Conservation (phyloP, 768 basidiomycete species). For the Suillus sp. region DNA sequence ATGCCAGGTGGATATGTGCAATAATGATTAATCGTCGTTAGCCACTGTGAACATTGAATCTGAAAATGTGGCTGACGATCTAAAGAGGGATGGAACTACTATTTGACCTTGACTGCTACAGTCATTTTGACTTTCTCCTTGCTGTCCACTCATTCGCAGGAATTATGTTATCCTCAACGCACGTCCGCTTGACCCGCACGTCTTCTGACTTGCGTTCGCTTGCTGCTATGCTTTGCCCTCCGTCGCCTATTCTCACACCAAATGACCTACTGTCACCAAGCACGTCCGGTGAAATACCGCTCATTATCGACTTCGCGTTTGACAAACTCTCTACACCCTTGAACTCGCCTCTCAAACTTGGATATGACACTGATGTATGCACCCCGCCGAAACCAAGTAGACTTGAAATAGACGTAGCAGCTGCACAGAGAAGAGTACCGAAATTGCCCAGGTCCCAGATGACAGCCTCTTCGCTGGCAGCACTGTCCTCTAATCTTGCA, state of each 20-base stretch:
- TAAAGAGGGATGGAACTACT: constrained; percentile 20
- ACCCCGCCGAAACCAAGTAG: background rate
- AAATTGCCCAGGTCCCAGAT: background rate
- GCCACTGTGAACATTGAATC: background rate
- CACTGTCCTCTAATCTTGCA: background rate
- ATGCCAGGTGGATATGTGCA: constrained; percentile 3
- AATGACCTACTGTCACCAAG: constrained; percentile 36
- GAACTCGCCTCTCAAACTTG: constrained; percentile 6
- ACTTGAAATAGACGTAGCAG: background rate
- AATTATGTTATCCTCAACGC: constrained; percentile 17
- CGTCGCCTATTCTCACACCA: constrained; percentile 50
- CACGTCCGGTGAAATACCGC: constrained; percentile 55
- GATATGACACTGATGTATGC: background rate
- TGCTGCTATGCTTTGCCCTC: constrained; percentile 38
- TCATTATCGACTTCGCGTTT: constrained; percentile 40
- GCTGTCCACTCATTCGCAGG: background rate
- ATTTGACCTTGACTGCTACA: background rate
- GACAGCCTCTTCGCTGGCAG: background rate
- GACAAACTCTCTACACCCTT: constrained; percentile 13
- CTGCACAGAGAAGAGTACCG: background rate
- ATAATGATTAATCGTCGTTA: constrained; percentile 1
- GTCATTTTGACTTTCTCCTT: background rate
- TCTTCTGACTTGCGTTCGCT: constrained; percentile 44
- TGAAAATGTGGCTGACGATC: constrained; percentile 6
- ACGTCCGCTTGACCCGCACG: constrained; percentile 38